These are phyloP conservation scores for Stagonosporopsis tanaceti DNA, from an alignment of 2,329 filamentous ascomycete species.

Conservation along the genomic window DNA sequence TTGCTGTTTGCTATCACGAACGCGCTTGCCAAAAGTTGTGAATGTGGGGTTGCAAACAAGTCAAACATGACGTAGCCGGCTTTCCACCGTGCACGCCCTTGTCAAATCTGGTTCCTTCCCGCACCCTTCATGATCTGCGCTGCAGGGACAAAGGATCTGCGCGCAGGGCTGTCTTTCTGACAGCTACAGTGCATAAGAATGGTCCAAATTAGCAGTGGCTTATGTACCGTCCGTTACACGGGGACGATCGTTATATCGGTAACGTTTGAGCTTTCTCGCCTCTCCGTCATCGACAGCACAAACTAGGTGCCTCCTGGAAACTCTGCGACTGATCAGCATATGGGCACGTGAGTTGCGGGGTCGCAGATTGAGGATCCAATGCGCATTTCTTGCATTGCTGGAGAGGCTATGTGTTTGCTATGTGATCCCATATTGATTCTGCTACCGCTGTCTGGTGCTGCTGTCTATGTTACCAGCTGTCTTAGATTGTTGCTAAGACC, in stretches of 20 bases:
- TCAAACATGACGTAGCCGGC: conserved; percentile 14
- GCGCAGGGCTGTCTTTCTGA: conserved; percentile 4
- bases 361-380: background rate
- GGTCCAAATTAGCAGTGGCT: conserved; percentile 2
- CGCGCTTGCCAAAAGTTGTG: background rate
- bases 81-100: background rate
- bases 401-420: background rate
- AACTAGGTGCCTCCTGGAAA: background rate
- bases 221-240: background rate
- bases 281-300: background rate
- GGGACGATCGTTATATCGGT: conserved; percentile 11
- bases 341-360: background rate
- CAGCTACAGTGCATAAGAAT: conserved; percentile 9
- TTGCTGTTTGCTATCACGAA: background rate
- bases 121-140: conserved; percentile 7
- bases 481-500: background rate
- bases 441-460: background rate
- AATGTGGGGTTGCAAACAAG: conserved; percentile 14
- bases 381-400: conserved; percentile 1
- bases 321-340: background rate
- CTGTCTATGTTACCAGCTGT: background rate
- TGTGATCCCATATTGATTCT: background rate
- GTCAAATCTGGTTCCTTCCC: background rate
- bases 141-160: conserved; percentile 20
- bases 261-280: conserved; percentile 4